These are phyloP conservation scores for Globisporangium parvum DNA, from an alignment of 352 stramenopile genomes.

Conservation along the genomic window DNA sequence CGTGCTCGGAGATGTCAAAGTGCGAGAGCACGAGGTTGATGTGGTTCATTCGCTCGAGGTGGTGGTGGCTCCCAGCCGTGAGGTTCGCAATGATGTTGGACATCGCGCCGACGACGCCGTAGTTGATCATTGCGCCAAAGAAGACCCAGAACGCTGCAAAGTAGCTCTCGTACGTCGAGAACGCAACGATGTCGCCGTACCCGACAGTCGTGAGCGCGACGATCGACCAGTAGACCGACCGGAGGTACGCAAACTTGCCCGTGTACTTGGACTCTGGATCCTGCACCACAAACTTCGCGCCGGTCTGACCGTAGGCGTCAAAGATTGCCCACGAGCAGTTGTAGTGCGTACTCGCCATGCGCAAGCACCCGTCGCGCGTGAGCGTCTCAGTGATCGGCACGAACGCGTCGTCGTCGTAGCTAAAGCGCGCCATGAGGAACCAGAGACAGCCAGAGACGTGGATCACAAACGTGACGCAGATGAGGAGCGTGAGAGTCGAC, in stretches of 20 bases:
- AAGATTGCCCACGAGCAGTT: constrained; percentile 78
- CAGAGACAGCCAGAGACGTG: constrained; percentile 63
- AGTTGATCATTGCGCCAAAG: constrained; percentile 69
- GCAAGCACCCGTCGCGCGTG: constrained; percentile 39
- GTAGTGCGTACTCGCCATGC: constrained; percentile 28
- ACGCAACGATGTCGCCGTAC: constrained; percentile 72
- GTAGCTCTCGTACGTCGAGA: constrained; percentile 60
- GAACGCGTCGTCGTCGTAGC: constrained; percentile 27
- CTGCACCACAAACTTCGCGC: constrained; percentile 30
- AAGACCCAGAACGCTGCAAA: constrained; percentile 68
- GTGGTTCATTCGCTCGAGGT: constrained; percentile 63
- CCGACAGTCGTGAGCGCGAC: constrained; percentile 71
- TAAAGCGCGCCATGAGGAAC: constrained; percentile 71
- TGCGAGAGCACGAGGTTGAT: constrained; percentile 62
- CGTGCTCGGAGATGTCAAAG: constrained; percentile 47
- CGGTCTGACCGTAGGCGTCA: constrained; percentile 61
- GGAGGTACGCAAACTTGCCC: constrained; percentile 54
- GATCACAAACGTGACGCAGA: constrained; percentile 59
- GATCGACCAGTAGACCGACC: constrained; percentile 72
- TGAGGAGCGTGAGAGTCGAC: constrained; percentile 41
- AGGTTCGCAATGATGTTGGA: constrained; percentile 76
- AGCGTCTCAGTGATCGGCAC: constrained; percentile 18
- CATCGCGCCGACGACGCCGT: constrained; percentile 68
- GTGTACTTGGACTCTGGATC: constrained; percentile 34
- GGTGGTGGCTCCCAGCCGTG: constrained; percentile 44